These are phyloP conservation scores for Hippophae gyantsensis DNA, from an alignment of 306 rosid species.

Conservation along the genomic window DNA sequence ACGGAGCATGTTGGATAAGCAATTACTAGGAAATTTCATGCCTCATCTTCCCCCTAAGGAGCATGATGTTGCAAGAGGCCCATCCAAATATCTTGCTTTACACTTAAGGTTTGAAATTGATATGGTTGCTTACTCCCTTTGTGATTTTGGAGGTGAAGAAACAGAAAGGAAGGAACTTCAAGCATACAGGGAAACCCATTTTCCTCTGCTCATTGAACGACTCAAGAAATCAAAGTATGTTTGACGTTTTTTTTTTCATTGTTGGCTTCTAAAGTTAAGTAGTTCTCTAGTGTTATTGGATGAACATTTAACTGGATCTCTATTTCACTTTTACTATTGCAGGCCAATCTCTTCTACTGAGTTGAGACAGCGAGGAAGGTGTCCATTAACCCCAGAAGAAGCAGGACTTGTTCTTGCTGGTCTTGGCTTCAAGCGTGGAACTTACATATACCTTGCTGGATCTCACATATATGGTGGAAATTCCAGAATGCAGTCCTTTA, in stretches of 20 bases:
- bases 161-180: slow-evolving; percentile 67
- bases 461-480: slow-evolving; percentile 73
- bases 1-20: slow-evolving; percentile 51
- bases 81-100: slow-evolving; percentile 69
- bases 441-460: slow-evolving; percentile 82
- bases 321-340: slow-evolving; percentile 1
- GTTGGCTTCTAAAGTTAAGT: neutral
- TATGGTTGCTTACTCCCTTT: slow-evolving; percentile 87
- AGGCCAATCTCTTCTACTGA: slow-evolving; percentile 45
- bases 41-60: slow-evolving; percentile 17
- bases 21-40: slow-evolving; percentile 67
- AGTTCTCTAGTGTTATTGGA: neutral
- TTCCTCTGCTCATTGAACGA: slow-evolving; percentile 79
- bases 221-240: slow-evolving; percentile 63
- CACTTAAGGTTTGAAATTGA: slow-evolving; percentile 92
- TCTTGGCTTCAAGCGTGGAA: slow-evolving; percentile 54
- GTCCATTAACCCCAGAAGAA: slow-evolving; percentile 97
- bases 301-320: slow-evolving; percentile 14
- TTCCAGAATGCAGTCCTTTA: slow-evolving; percentile 62
- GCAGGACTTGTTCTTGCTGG: slow-evolving; percentile 88
- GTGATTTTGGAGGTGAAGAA: slow-evolving; percentile 89
- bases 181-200: slow-evolving; percentile 75
- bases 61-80: slow-evolving; percentile 24
- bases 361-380: slow-evolving; percentile 73
- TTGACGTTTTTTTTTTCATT: neutral